A percentile compares a stretch with the other conserved stretches of the same genome.
Conservation (phyloP, 345 rosid genomes). For the Lagerstroemia speciosa region DNA sequence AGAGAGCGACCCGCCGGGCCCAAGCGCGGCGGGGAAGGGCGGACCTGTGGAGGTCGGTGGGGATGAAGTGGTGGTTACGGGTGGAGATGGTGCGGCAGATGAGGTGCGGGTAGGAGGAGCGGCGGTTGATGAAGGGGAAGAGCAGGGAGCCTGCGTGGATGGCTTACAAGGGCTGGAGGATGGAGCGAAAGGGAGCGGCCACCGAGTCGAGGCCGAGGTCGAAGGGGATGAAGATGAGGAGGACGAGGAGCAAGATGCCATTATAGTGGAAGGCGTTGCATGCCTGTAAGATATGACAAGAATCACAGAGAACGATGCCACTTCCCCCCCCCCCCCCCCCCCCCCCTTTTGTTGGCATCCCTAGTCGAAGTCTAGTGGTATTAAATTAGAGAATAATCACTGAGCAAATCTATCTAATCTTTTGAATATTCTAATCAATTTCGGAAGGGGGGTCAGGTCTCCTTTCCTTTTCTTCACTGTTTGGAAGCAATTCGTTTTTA, state of each 20-base stretch:
- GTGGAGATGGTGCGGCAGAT: not conserved
- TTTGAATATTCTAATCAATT: no score
- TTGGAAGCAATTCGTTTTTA: no score
- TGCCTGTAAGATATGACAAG: constrained; percentile 10
- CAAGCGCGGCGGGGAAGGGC: constrained; percentile 23
- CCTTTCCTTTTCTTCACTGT: no score
- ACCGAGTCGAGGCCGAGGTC: not conserved
- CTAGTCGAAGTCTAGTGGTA: no score
- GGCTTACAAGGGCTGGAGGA: constrained; percentile 25
- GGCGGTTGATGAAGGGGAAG: constrained; percentile 11
- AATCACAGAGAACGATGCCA: no score
- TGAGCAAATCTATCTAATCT: no score
- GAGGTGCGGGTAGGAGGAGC: constrained; percentile 12
- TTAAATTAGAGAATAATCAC: no score
- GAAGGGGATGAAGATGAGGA: not conserved
- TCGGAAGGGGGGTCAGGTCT: no score
- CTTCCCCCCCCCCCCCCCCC: no score
- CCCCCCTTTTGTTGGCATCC: no score
- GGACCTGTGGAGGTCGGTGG: constrained; percentile 22
- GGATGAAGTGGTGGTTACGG: constrained; percentile 12
- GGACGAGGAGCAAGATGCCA: constrained; percentile 16
- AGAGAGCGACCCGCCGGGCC: constrained; percentile 9
- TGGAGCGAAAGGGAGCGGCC: constrained; percentile 2
- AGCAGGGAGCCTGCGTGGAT: constrained; percentile 20
- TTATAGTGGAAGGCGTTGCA: constrained; percentile 30